These are phyloP conservation scores for Nissolia schottii DNA, from an alignment of 306 rosid genomes.

Conservation along the genomic window DNA sequence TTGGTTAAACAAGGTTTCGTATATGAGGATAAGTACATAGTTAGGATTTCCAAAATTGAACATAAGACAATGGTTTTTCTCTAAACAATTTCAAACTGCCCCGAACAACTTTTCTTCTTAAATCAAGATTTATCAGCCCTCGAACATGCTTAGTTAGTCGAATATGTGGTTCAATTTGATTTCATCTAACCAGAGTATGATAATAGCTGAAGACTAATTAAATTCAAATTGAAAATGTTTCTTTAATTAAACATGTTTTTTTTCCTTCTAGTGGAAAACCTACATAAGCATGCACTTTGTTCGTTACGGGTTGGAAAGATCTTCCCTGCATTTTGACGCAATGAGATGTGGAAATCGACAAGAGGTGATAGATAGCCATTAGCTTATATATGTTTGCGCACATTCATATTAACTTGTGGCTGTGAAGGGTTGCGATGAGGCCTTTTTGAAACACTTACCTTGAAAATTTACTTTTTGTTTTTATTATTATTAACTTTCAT, in stretches of 20 bases:
- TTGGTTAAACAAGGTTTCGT: background rate
- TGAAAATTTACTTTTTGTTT: background rate
- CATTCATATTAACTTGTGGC: slow-evolving; percentile 33
- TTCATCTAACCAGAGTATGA: slow-evolving; percentile 9
- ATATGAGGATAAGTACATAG: background rate
- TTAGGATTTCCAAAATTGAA: slow-evolving; percentile 3
- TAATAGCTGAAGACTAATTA: background rate
- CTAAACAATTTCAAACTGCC: slow-evolving; percentile 8
- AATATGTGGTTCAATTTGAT: background rate
- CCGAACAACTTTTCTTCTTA: slow-evolving; percentile 14
- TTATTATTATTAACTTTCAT: too few relatives aligned
- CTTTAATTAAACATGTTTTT: slow-evolving; percentile 24
- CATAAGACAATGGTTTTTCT: slow-evolving; percentile 19
- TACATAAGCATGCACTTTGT: slow-evolving; percentile 29
- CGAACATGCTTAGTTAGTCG: background rate
- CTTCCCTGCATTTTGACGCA: slow-evolving; percentile 37
- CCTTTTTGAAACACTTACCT: background rate
- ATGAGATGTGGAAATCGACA: slow-evolving; percentile 27
- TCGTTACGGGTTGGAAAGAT: slow-evolving; percentile 49
- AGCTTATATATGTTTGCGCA: background rate
- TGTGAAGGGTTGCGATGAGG: background rate
- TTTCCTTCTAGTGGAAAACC: slow-evolving; percentile 41
- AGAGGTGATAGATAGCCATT: slow-evolving; percentile 11
- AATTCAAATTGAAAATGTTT: too few relatives aligned
- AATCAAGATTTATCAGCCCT: background rate